phyloP scores from a whole-genome alignment of 2,329 filamentous ascomycete genomes.

The Pezicula rhizophila region DNA sequence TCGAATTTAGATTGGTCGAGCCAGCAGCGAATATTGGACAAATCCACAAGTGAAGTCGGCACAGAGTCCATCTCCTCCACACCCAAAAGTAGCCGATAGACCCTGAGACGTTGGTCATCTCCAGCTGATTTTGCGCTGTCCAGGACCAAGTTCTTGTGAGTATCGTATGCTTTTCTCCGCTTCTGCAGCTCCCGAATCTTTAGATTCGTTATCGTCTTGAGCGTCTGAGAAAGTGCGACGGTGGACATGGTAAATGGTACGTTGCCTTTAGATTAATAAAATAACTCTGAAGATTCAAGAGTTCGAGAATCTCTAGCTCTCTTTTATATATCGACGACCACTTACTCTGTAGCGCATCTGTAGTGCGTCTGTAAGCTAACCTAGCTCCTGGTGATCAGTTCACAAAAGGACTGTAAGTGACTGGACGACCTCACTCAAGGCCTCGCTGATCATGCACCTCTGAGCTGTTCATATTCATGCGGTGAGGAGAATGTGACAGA shows the following conservation, averaged over 20 bases:
- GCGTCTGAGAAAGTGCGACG: slow-evolving; percentile 8
- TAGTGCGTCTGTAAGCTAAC: too few species aligned
- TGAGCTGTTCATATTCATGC: too few species aligned
- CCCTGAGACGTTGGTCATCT: neutral
- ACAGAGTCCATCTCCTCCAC: slow-evolving; percentile 4
- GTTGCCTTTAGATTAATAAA: neutral
- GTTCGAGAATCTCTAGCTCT: neutral
- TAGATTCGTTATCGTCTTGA: slow-evolving; percentile 11
- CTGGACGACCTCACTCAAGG: too few species aligned
- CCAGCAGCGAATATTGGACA: slow-evolving; percentile 9
- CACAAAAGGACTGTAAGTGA: too few species aligned
- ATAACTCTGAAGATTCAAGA: neutral
- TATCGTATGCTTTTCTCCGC: slow-evolving; percentile 8
- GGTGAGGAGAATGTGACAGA: too few species aligned
- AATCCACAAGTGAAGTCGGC: neutral
- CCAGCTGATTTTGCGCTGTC: neutral
- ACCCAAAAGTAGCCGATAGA: slow-evolving; percentile 5
- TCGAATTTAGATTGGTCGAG: slow-evolving; percentile 11
- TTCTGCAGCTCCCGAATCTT: slow-evolving; percentile 13
- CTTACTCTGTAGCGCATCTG: too few species aligned
- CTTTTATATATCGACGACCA: neutral
- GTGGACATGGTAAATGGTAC: slow-evolving; percentile 6
- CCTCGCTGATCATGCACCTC: too few species aligned
- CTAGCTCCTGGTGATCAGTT: too few species aligned
- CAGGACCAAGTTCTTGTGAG: slow-evolving; percentile 4